Base-by-base conservation (phyloP, 148 eudicot genomes). In the Chenopodium formosanum region DNA sequence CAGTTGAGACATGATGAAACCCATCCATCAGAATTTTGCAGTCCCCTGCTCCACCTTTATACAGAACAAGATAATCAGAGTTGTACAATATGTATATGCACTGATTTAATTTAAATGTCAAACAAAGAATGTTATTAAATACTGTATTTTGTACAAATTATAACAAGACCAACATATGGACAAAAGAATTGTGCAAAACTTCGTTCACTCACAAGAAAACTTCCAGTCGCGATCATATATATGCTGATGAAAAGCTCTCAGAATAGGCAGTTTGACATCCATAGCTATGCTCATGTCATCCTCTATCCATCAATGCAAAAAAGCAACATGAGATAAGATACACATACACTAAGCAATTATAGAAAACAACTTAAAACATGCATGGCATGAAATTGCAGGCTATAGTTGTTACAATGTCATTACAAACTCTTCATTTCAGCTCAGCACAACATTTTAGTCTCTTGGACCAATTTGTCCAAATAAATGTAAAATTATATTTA, bases 1-100 rank as follows among this genome's bases (percentile, higher is more conserved):
- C 98, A 83, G 91, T 90, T 17, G 94, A 88, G 82, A 95, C 98
- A 50, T 93, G 91, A 87, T 91, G 93, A 84, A 95, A 95, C 88
- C 93, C 90, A 75, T 95, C 98, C 98, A 95, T 93, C 76, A 95
- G 97, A 84, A 95, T 91, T 85, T 89, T 93, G 94, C 93, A 95
- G 5, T 92, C 87, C 84, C 92, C 91, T 64, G 94, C 88, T 81
- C 98, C 97, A 87, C 98, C 98, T 94, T 66, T 4, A 37, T 40
- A 76, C 62, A 29, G 76, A 84, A 82, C 8, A 17, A 74, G 44
- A 40, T 40, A 40, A 40, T 40, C 44, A 40, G 44, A 40, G 44
- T 5, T 40, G 44, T 0, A 40, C 44, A 37, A 37, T 37, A 37
- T 37, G 44, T 40, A 40, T 40, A 40, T 6, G 44, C 44, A 40